These are phyloP conservation scores for Dendrobium officinale DNA, from an alignment of 106 monocot species.

Conservation along the genomic window DNA sequence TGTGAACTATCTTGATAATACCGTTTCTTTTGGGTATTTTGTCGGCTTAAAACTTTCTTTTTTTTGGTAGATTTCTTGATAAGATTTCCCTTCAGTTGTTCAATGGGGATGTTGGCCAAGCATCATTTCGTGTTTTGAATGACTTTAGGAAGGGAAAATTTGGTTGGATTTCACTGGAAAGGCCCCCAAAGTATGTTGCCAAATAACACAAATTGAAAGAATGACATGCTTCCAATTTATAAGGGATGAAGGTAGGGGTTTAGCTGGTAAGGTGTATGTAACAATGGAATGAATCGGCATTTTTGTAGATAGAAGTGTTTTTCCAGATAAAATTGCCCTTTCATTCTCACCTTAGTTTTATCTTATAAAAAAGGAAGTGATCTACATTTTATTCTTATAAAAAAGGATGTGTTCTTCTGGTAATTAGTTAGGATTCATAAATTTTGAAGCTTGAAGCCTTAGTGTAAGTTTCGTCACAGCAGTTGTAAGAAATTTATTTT, in stretches of 20 bases:
- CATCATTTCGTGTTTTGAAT: conserved; percentile 64
- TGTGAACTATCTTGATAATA: not conserved
- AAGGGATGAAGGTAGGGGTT: not conserved
- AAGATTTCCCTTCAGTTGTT: conserved; percentile 81
- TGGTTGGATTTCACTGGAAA: conserved; percentile 88
- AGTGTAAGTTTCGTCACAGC: too few relatives aligned
- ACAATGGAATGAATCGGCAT: not conserved
- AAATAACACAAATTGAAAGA: not conserved
- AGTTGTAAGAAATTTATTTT: too few relatives aligned
- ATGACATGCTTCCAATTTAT: not conserved
- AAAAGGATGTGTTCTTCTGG: too few relatives aligned
- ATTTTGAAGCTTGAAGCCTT: too few relatives aligned
- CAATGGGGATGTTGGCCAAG: conserved; percentile 79
- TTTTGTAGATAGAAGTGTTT: too few relatives aligned
- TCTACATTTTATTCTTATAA: too few relatives aligned
- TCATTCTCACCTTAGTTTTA: too few relatives aligned
- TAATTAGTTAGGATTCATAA: too few relatives aligned
- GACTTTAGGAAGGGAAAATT: conserved; percentile 96
- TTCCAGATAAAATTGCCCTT: too few relatives aligned
- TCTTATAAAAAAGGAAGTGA: too few relatives aligned
- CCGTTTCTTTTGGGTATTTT: not conserved
- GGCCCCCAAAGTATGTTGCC: conserved; percentile 47
- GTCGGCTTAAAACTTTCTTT: not conserved
- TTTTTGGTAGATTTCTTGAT: conserved; percentile 52
- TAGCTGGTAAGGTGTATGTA: not conserved